A percentile compares a stretch with the other conserved stretches of the same genome.
Evolutionary conservation across 2,329 filamentous ascomycete genomes (phyloP).

Genomic region (Trichocomaceae sp.): DNA sequence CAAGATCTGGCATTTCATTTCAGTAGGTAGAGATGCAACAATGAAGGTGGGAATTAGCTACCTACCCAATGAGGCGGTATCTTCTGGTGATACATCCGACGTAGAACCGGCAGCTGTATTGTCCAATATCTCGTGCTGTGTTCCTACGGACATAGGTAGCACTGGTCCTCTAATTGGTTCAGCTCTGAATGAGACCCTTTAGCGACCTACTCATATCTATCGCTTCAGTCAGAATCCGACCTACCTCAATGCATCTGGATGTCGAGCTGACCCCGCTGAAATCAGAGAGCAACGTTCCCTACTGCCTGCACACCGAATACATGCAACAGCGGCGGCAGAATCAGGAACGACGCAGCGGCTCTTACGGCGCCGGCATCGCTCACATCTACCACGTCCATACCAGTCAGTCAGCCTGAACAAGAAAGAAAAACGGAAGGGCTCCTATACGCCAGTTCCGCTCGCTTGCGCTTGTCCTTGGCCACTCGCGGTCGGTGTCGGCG

Average conservation of each 20-base stretch:
- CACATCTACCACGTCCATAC: constrained; percentile 1
- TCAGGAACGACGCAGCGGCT: neutral
- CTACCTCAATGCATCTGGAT: neutral
- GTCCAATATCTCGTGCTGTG: neutral
- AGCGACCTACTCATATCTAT: neutral
- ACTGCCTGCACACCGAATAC: neutral
- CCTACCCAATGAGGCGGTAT: neutral
- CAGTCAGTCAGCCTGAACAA: neutral
- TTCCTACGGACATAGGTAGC: neutral
- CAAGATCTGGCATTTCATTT: neutral
- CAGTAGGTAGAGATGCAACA: neutral
- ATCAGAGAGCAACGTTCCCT: neutral
- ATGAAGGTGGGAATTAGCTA: neutral
- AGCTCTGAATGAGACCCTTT: neutral
- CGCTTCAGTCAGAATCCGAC: neutral
- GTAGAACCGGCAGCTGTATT: neutral
- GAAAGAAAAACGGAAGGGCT: neutral
- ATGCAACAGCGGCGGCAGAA: neutral
- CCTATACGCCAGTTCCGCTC: neutral
- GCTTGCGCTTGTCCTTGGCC: constrained; percentile 1
- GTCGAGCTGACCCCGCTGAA: neutral
- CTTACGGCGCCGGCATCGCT: constrained; percentile 1
- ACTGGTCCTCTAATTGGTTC: neutral
- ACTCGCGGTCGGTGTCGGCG: constrained; percentile 1
- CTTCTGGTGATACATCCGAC: constrained; percentile 1